Evolutionary conservation across 208 protist genomes (phyloP).

Genomic region (Trypanosomatidae sp.): DNA sequence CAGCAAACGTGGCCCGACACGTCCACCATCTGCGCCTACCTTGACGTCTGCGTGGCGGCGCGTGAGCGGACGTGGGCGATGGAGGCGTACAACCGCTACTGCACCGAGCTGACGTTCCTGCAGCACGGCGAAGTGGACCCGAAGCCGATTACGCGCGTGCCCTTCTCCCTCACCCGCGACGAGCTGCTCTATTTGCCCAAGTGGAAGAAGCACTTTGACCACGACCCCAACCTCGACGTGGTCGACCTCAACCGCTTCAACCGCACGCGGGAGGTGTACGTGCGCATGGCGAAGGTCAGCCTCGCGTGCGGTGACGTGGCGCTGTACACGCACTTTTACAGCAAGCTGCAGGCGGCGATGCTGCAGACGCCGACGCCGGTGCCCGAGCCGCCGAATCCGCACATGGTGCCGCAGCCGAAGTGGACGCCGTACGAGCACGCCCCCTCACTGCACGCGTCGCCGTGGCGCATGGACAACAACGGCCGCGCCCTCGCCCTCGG

Average conservation of each 20-base stretch:
- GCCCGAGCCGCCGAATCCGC: constrained; percentile 83
- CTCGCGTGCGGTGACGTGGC: constrained; percentile 29
- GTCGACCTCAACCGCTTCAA: constrained; percentile 88
- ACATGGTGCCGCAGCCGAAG: constrained; percentile 46
- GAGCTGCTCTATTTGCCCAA: constrained; percentile 84
- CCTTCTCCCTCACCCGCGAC: constrained; percentile 77
- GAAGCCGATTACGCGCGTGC: constrained; percentile 78
- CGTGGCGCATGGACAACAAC: constrained; percentile 69
- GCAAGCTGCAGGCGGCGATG: constrained; percentile 65
- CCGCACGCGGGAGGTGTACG: constrained; percentile 79
- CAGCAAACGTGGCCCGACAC: constrained; percentile 87
- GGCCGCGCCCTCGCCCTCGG: constrained; percentile 58
- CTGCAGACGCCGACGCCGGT: constrained; percentile 78
- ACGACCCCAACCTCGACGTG: constrained; percentile 87
- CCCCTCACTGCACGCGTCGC: constrained; percentile 56
- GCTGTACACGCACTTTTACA: constrained; percentile 62
- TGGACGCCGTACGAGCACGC: constrained; percentile 73
- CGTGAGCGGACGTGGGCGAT: constrained; percentile 74
- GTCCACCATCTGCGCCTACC: constrained; percentile 71
- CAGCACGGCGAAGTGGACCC: constrained; percentile 70
- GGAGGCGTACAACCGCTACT: constrained; percentile 87
- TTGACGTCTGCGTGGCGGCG: constrained; percentile 67
- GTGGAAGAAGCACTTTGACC: constrained; percentile 91
- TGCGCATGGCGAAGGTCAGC: constrained; percentile 71
- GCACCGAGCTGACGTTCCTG: constrained; percentile 76